phyloP scores from a whole-genome alignment of 257 asterid species.

The Ehretia macrophylla region DNA sequence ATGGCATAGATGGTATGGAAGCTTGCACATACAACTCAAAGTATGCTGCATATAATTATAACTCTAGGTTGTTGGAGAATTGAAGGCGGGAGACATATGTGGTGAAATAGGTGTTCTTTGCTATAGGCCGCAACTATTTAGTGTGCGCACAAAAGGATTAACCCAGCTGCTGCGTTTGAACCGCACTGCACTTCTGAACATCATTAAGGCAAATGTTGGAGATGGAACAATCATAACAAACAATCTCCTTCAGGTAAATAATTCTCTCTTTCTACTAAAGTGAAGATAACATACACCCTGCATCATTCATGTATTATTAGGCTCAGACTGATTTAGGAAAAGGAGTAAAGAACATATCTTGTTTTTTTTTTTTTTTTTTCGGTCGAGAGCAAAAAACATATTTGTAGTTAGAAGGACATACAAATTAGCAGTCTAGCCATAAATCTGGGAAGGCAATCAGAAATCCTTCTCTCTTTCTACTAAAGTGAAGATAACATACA shows the following conservation, averaged over 20 bases:
- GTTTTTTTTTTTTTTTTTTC: no score
- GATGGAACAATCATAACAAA: slow-evolving; percentile 79
- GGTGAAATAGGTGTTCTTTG: slow-evolving; percentile 83
- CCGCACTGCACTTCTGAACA: slow-evolving; percentile 59
- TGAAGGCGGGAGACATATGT: slow-evolving; percentile 58
- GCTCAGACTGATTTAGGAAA: no score
- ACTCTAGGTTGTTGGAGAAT: slow-evolving; percentile 44
- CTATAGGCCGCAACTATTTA: slow-evolving; percentile 70
- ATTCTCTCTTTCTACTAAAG: neutral
- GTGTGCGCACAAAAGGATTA: slow-evolving; percentile 65
- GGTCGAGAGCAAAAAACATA: no score
- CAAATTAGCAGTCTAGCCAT: no score
- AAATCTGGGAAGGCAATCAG: no score
- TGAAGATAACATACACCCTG: no score
- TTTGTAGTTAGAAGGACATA: no score
- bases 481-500: no score
- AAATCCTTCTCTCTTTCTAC: neutral
- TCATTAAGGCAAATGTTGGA: slow-evolving; percentile 70
- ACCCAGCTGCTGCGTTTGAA: slow-evolving; percentile 75
- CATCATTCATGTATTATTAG: no score
- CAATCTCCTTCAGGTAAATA: slow-evolving; percentile 72
- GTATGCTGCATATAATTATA: slow-evolving; percentile 1
- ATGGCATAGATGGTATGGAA: neutral
- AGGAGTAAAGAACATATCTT: no score
- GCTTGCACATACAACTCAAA: neutral